These are phyloP conservation scores for Singerocomus inundabilis DNA, from an alignment of 1,284 basidiomycete genomes.

Conservation along the genomic window DNA sequence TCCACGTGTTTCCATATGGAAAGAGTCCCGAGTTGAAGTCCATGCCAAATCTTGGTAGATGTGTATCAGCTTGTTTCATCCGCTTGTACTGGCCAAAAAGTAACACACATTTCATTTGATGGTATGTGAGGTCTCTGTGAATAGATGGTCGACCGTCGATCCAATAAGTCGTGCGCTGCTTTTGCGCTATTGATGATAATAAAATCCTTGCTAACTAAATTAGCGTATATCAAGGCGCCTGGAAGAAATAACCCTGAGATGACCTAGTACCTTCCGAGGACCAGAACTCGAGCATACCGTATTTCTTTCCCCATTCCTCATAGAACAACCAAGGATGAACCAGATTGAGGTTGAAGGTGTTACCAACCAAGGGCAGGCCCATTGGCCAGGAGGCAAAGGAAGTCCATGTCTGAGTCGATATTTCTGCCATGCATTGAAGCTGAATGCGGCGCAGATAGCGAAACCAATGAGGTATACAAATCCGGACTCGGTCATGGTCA, in stretches of 20 bases:
- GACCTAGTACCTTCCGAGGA: neutral
- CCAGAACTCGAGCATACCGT: slow-evolving; percentile 20
- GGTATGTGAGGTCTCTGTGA: slow-evolving; percentile 38
- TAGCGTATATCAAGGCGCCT: slow-evolving; percentile 38
- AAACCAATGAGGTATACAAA: slow-evolving; percentile 9
- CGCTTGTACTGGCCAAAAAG: neutral
- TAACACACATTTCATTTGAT: slow-evolving; percentile 22
- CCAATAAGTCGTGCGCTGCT: slow-evolving; percentile 40
- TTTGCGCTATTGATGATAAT: slow-evolving; percentile 40
- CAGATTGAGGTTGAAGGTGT: slow-evolving; percentile 17
- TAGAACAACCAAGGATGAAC: slow-evolving; percentile 32
- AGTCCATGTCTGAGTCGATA: slow-evolving; percentile 14
- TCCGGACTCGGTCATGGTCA: slow-evolving; percentile 1
- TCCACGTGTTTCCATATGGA: slow-evolving; percentile 28
- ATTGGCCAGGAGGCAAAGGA: slow-evolving; percentile 30
- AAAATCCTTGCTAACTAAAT: slow-evolving; percentile 37
- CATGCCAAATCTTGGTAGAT: slow-evolving; percentile 28
- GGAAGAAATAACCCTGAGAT: neutral
- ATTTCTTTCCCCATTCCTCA: slow-evolving; percentile 28
- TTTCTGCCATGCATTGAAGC: slow-evolving; percentile 17
- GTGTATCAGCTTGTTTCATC: neutral
- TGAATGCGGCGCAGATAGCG: slow-evolving; percentile 6
- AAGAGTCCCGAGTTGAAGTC: slow-evolving; percentile 30
- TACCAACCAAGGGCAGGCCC: slow-evolving; percentile 32
- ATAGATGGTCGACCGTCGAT: slow-evolving; percentile 42